Percentiles rank a stretch among this genome's conserved stretches.
phyloP scores from a whole-genome alignment of 371 early-diverging fungal species.

The Entomophthora muscae region DNA sequence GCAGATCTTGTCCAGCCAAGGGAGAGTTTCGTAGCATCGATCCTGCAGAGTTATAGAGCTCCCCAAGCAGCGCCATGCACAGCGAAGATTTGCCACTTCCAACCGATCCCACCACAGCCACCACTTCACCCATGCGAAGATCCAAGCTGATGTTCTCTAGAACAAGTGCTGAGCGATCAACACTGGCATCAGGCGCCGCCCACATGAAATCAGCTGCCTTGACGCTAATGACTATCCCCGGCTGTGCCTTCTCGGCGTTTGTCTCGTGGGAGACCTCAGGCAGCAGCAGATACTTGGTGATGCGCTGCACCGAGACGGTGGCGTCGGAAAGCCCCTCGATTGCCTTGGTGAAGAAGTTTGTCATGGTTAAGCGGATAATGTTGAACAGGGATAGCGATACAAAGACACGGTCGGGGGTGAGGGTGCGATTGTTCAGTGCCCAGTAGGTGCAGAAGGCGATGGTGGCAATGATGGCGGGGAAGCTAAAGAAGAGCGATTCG shows the following conservation, averaged over 20 bases:
- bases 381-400: constrained; percentile 40
- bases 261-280: constrained; percentile 24
- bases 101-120: constrained; percentile 50
- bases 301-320: constrained; percentile 23
- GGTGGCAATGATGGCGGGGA: constrained; percentile 31
- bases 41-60: constrained; percentile 25
- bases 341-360: constrained; percentile 36
- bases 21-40: constrained; percentile 16
- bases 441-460: constrained; percentile 20
- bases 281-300: constrained; percentile 30
- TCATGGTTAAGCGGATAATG: constrained; percentile 36
- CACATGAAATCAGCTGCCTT: background rate
- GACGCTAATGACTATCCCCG: background rate
- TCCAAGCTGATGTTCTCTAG: constrained; percentile 12
- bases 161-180: constrained; percentile 4
- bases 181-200: background rate
- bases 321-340: constrained; percentile 28
- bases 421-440: constrained; percentile 8
- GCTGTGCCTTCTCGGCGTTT: background rate
- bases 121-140: constrained; percentile 25
- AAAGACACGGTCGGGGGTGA: constrained; percentile 28
- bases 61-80: constrained; percentile 19
- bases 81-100: constrained; percentile 29
- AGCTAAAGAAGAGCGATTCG: constrained; percentile 33
- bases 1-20: constrained; percentile 40